Base-by-base conservation (phyloP, 306 rosid genomes). In the Sindora glabra region DNA sequence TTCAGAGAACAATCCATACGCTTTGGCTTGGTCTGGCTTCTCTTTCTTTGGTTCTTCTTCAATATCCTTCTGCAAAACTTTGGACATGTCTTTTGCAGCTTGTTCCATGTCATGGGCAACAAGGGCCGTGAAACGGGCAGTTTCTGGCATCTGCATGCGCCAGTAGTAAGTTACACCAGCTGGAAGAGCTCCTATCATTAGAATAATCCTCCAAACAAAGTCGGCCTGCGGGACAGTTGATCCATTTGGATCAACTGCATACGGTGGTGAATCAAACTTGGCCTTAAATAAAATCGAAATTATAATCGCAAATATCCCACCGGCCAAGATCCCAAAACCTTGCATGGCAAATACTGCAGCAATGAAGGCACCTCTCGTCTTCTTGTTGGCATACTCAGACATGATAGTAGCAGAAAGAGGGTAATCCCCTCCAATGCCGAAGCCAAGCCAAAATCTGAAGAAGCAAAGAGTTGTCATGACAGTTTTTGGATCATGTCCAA, bases 81-180 rank as follows among this genome's bases (percentile, higher is more conserved):
- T 79, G 26, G 80, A 79, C 80, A 79, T 79, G 26, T 79, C 77
- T 1, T 64, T 11, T 34, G 84, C 74, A 18, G 84, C 80, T 27
- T 74, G 77, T 27, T 59, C 51, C 6, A 66, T 67, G 56, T 79
- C 51, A 48, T 79, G 74, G 3, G 84, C 84, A 29, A 79, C 69
- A 5, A 70, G 80, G 34, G 84, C 77, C 0, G 80, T 79, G 66
- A 70, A 79, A 10, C 77, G 77, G 14, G 80, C 77, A 3, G 77
- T 79, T 71, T 79, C 84, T 2, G 84, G 84, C 84, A 79, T 79
- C 60, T 79, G 74, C 72, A 74, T 74, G n/a, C 80, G 59, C 80
- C 69, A 79, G 55, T 79, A 74, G 52, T 65, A 79, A 7, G 84
- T 79, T 16, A 74, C 38, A 48, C 59, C 61, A 38, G 77, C 80